phyloP scores from a whole-genome alignment of 2,329 filamentous ascomycete genomes.

The Ceratocystis huliohia region DNA sequence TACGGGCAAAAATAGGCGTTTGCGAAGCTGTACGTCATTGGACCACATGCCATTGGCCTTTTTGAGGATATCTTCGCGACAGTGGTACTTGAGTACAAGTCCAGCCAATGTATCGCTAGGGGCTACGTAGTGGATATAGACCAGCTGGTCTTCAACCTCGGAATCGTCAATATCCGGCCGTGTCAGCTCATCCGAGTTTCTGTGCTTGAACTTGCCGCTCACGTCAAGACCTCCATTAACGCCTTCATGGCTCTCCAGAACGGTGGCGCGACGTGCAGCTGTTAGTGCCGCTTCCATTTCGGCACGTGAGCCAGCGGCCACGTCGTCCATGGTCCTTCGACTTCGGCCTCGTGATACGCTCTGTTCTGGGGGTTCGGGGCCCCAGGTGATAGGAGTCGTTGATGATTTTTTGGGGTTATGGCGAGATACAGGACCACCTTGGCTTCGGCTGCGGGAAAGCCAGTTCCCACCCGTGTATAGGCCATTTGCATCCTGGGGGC shows the following conservation, averaged over 20 bases:
- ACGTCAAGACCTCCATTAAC: constrained; percentile 47
- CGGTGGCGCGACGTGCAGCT: constrained; percentile 44
- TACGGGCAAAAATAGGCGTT: constrained; percentile 71
- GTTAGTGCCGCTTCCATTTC: constrained; percentile 43
- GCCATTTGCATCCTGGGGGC: constrained; percentile 4
- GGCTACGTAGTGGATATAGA: constrained; percentile 79
- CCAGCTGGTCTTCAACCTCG: constrained; percentile 61
- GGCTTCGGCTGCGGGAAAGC: constrained; percentile 15
- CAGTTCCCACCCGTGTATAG: background rate
- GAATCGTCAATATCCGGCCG: constrained; percentile 33
- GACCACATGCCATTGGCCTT: constrained; percentile 92
- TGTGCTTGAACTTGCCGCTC: constrained; percentile 45
- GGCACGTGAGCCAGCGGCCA: constrained; percentile 42
- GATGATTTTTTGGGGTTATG: constrained; percentile 1
- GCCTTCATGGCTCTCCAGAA: constrained; percentile 49
- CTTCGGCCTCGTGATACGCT: constrained; percentile 22
- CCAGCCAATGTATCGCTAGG: constrained; percentile 80
- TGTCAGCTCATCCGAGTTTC: constrained; percentile 52
- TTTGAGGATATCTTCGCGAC: constrained; percentile 66
- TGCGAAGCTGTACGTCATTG: constrained; percentile 77
- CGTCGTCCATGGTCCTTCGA: constrained; percentile 30
- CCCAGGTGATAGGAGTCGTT: constrained; percentile 32
- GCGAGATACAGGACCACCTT: background rate
- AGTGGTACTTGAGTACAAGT: constrained; percentile 80
- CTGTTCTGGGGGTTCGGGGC: constrained; percentile 34